Evolutionary conservation across 108 stramenopile genomes (phyloP).

Genomic region (Cyclotella sp.): DNA sequence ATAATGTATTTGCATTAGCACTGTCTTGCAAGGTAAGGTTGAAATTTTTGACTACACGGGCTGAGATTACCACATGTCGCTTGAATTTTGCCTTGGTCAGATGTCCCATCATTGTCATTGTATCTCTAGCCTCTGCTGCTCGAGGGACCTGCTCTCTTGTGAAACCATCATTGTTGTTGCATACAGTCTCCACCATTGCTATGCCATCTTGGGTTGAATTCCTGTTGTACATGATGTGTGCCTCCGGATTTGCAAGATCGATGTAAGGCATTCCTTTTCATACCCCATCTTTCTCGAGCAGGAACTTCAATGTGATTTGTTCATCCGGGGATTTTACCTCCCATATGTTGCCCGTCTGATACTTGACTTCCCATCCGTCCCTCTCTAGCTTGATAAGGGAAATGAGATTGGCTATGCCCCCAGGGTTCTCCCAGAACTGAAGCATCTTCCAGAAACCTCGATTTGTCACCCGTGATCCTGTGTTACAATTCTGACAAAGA

Average conservation of each 20-base stretch:
- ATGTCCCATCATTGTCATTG: neutral
- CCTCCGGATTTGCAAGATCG: too few species aligned
- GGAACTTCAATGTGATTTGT: neutral
- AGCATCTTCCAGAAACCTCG: neutral
- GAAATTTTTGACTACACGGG: neutral
- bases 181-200: neutral
- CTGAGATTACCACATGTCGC: neutral
- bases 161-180: neutral
- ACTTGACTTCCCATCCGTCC: neutral
- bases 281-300: neutral
- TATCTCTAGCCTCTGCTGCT: constrained; percentile 4
- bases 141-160: neutral
- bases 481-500: neutral
- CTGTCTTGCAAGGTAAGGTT: neutral
- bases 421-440: neutral
- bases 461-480: neutral
- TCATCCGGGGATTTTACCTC: neutral
- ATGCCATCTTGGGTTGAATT: too few species aligned
- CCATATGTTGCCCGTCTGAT: neutral
- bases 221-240: neutral
- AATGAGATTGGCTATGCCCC: neutral
- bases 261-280: too few species aligned
- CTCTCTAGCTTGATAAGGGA: neutral
- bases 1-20: neutral
- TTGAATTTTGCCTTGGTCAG: neutral